Evolutionary conservation across 805 yeast species (phyloP).

Genomic region (Nakazawaea peltata): DNA sequence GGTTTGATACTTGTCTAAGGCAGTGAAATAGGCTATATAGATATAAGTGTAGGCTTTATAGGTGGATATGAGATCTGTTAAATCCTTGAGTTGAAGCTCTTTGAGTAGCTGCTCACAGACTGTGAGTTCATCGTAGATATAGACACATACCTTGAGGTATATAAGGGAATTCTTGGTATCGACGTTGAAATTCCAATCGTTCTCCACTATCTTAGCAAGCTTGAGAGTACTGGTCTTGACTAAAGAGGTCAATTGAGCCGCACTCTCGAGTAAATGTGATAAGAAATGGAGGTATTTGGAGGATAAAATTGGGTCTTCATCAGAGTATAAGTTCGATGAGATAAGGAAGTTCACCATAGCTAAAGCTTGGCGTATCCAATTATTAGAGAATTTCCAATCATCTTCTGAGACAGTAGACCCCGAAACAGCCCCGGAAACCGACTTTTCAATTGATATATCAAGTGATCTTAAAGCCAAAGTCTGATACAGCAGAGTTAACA

Average conservation of each 20-base stretch:
- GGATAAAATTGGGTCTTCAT: neutral
- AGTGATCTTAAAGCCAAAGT: too few species aligned
- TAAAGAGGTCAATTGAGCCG: constrained; percentile 5
- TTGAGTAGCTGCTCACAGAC: constrained; percentile 5
- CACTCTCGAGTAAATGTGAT: constrained; percentile 1
- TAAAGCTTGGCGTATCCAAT: constrained; percentile 6
- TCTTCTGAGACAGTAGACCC: neutral
- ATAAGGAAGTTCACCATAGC: constrained; percentile 4
- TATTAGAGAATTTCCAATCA: constrained; percentile 8
- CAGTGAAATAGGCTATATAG: constrained; percentile 5
- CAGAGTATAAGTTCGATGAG: neutral
- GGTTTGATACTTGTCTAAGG: constrained; percentile 3
- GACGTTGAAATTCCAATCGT: constrained; percentile 8
- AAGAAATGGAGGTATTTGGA: constrained; percentile 5
- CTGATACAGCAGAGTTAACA: constrained; percentile 1
- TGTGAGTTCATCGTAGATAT: constrained; percentile 5
- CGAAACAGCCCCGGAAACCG: neutral
- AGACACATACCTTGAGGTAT: constrained; percentile 6
- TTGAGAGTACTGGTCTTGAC: constrained; percentile 3
- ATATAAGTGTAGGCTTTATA: constrained; percentile 2
- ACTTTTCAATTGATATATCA: neutral
- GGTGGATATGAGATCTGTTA: neutral
- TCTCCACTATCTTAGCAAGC: neutral
- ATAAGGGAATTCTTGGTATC: constrained; percentile 4
- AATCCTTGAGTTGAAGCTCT: neutral